A percentile compares a stretch with the other conserved stretches of the same genome.
Conservation (phyloP, 225 moss, liverwort and hornwort genomes). For the Asterella californica region DNA sequence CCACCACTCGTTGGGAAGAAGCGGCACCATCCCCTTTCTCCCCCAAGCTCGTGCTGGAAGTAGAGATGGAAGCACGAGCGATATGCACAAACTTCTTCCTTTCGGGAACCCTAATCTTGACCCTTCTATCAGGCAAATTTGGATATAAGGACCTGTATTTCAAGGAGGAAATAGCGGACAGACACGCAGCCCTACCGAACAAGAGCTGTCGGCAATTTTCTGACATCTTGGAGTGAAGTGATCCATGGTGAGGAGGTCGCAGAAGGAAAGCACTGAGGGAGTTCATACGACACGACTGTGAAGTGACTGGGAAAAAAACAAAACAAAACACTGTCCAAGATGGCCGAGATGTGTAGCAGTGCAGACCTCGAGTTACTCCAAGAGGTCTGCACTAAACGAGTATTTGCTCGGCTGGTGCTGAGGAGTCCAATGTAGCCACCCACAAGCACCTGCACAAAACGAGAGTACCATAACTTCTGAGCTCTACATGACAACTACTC, state of each 20-base stretch:
- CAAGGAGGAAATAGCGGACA: background rate
- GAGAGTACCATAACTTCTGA: background rate
- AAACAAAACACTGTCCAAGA: too few relatives aligned
- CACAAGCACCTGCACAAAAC: slow-evolving; percentile 15
- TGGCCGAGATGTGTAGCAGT: background rate
- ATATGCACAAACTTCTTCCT: background rate
- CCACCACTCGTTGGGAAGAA: slow-evolving; percentile 13
- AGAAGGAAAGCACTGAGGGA: background rate
- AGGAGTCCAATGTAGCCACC: background rate
- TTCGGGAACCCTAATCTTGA: background rate
- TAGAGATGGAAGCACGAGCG: slow-evolving; percentile 25
- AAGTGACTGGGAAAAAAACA: background rate
- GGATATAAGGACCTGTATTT: background rate
- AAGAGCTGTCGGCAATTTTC: background rate
- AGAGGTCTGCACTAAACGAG: background rate
- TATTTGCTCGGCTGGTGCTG: background rate
- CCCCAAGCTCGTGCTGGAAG: slow-evolving; percentile 19
- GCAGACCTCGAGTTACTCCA: slow-evolving; percentile 2
- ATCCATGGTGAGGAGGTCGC: background rate
- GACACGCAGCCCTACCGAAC: background rate
- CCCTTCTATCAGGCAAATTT: background rate
- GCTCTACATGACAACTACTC: background rate
- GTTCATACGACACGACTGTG: background rate
- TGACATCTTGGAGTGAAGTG: too few relatives aligned
- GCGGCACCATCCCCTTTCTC: slow-evolving; percentile 29